Evolutionary conservation across 257 asterid species (phyloP), one percentile per base, ranked within the genome.

Genomic region (Asclepias syriaca): DNA sequence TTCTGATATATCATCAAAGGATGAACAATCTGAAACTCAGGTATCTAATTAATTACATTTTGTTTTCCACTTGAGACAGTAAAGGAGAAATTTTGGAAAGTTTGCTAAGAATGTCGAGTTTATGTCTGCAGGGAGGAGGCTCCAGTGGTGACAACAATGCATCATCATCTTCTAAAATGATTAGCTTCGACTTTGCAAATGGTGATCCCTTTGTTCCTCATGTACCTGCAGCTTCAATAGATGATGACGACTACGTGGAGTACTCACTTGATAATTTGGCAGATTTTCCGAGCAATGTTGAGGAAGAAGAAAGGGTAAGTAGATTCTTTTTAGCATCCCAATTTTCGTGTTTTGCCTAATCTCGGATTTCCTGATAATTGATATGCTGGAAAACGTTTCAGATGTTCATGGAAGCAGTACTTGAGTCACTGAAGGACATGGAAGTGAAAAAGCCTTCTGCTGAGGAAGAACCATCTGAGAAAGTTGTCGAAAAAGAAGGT

Each of bases 271-370:
- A 88, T 77, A 84, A 71, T 79, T 74, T 83, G 75, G 85, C 85
- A 68, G 95, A 87, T 79, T 90, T 93, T 76, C 98, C 98, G 0
- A 83, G 73, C 87, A 90, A 89, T 50, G 84, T 81, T 71, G 96
- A 93, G 75, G 98, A 93, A 79, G 98, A 93, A 86, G 96, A 93
- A 78, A 87, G 92, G 89, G 98, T 88, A 74, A 74, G 69, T 58
- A 46, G 43, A 68, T 70, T 27, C 14, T 65, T 46, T 32, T 5
- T 14, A 27, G 16, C 48, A 8, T 43, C 48, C 34, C 39, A 15
- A 9, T 67, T 49, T 24, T n/a, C 43, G 8, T 45, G 24, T 15
- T 14, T 9, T 15, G 13, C 54, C 48, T 16, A 58, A 3, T 54
- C 46, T 16, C 45, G 8, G 45, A 14, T n/a, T 45, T 43, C 37